phyloP scores from a whole-genome alignment of 164 flowering plant species.

The Vitis amurensis region DNA sequence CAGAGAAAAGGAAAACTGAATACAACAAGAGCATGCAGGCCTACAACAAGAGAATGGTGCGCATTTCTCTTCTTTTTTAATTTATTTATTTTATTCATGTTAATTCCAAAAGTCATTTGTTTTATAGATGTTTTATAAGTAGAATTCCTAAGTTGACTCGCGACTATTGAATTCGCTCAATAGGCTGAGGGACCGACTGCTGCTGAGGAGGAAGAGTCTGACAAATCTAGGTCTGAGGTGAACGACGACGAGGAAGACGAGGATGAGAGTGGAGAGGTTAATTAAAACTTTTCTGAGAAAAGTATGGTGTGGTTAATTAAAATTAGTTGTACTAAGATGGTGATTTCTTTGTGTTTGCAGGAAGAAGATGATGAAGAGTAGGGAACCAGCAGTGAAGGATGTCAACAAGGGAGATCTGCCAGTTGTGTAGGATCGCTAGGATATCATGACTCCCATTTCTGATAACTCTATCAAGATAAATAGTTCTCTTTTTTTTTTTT shows the following conservation, averaged over 20 bases:
- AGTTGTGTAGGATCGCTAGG: constrained; percentile 5
- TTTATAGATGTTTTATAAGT: not conserved
- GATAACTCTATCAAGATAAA: constrained; percentile 1
- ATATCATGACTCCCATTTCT: not conserved
- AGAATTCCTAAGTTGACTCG: too few relatives aligned
- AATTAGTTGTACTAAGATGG: not conserved
- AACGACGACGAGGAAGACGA: constrained; percentile 44
- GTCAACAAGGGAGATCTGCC: not conserved
- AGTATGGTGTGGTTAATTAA: not conserved
- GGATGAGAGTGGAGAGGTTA: constrained; percentile 46
- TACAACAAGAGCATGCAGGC: constrained; percentile 52
- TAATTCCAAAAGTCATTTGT: not conserved
- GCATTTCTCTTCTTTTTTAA: not conserved
- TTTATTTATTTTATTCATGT: not conserved
- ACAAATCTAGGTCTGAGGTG: constrained; percentile 55
- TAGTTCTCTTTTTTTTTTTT: not conserved
- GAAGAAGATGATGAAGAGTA: constrained; percentile 36
- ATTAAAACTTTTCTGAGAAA: not conserved
- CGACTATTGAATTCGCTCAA: not conserved
- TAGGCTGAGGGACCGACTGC: constrained; percentile 33
- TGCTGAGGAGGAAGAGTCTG: constrained; percentile 47
- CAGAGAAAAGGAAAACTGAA: constrained; percentile 64
- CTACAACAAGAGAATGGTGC: constrained; percentile 57
- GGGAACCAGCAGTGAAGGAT: not conserved
- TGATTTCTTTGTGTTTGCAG: constrained; percentile 13